Base-by-base conservation (phyloP, 1,284 basidiomycete species). In the Leccinum griseonigrum region DNA sequence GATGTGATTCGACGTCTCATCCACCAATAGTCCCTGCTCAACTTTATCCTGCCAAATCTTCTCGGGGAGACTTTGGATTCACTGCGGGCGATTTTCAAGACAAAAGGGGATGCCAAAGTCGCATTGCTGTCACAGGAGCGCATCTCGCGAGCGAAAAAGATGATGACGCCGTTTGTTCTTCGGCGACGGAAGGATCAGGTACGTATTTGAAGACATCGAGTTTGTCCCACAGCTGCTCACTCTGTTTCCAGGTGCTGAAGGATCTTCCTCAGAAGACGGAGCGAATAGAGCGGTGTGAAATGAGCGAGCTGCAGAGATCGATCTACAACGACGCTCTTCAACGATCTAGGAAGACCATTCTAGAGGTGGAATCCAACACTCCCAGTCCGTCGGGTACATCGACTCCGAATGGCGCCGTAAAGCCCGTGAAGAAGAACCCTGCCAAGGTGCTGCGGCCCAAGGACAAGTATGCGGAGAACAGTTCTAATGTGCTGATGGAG, bases 151-250 rank as follows among this genome's bases (percentile, higher is more conserved):
- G 97, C 97, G 5, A 97, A 98, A 78, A 95, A 92, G 74, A 98
- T 99, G 95, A 95, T 99, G 90, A 96, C 94, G 16, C 97, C 97
- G 0, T 99, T 99, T 74, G 96, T 99, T 31, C 83, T 99, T 22
- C 91, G 97, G 26, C 85, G 97, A 55, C 86, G 96, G 66, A 99
- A 99, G 77, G 93, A 95, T 65, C 92, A 95, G 78, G 91, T 87
- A 66, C 57, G 77, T 67, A 36, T 22, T 26, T 4, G 4, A 46
- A 58, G 34, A 28, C 11, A 29, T 38, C 11, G 55, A 48, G 13
- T 10, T 34, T 16, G 32, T 59, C 40, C 36, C 50, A 22, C 4
- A 38, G 55, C 34, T 18, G 26, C 54, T 70, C 28, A 74, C 28
- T 22, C 18, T 59, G 3, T 61, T 34, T 63, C 6, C 74, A 97